Percentiles rank a stretch among this genome's conserved stretches.
Evolutionary conservation across 257 asterid species (phyloP).

Genomic region (Leonotis leonurus): DNA sequence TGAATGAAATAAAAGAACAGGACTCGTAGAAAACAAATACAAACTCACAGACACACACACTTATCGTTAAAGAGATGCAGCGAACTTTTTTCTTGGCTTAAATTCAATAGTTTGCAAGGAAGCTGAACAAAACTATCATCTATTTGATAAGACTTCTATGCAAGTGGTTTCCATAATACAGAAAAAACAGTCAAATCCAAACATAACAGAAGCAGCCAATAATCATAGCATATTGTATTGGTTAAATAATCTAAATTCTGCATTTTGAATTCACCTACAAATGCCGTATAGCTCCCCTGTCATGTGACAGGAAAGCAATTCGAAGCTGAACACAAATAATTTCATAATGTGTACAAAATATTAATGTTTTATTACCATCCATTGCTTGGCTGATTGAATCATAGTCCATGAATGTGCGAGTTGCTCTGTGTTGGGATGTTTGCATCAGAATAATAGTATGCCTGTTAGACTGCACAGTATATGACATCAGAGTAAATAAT

Average conservation of each 20-base stretch:
- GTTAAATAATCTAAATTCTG: not conserved
- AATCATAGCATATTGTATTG: not conserved
- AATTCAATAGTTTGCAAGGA: not conserved
- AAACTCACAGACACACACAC: not conserved
- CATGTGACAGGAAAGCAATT: not conserved
- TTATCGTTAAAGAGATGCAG: not conserved
- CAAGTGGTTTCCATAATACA: not conserved
- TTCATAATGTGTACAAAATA: not conserved
- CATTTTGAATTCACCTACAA: not conserved
- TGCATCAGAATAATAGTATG: conserved; percentile 93
- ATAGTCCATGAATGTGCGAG: conserved; percentile 95
- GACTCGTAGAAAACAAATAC: not conserved
- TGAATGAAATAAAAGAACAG: not conserved
- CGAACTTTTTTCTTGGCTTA: not conserved
- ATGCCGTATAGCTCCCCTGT: not conserved
- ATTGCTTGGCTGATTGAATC: conserved; percentile 78
- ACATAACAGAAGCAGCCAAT: not conserved
- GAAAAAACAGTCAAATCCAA: not conserved
- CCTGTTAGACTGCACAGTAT: conserved; percentile 65
- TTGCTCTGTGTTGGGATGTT: conserved; percentile 65
- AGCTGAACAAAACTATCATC: not conserved
- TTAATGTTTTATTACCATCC: conserved; percentile 65
- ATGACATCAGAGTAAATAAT: not conserved
- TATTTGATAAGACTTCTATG: not conserved
- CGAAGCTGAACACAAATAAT: not conserved